Conservation (phyloP, 2,329 filamentous ascomycete genomes). For the Penicillium sp. region DNA sequence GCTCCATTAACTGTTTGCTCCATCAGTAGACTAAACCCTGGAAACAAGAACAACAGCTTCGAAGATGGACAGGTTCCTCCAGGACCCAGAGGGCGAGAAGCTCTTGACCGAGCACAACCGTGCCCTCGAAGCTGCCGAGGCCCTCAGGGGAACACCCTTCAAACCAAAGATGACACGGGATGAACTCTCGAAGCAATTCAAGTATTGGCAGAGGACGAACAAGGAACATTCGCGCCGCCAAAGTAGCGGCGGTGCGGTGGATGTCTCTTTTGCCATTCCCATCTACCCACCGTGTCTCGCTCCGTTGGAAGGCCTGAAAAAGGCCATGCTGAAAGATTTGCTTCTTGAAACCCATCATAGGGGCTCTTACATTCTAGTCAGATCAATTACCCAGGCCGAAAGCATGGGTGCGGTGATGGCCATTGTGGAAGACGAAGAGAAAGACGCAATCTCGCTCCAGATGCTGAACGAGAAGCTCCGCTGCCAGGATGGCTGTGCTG, state of each 20-base stretch:
- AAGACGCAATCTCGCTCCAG: conserved; percentile 22
- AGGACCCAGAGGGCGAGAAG: neutral
- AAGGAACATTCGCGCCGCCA: neutral
- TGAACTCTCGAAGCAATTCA: neutral
- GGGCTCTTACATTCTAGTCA: conserved; percentile 29
- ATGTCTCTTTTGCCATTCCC: neutral
- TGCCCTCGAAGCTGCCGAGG: neutral
- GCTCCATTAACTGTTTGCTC: neutral
- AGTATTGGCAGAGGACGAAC: neutral
- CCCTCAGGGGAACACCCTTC: neutral
- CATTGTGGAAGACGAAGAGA: conserved; percentile 36
- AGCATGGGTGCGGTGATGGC: conserved; percentile 23
- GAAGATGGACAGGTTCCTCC: neutral
- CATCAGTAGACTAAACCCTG: neutral
- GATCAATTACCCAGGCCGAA: conserved; percentile 23
- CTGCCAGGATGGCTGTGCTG: neutral
- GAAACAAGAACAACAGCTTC: neutral
- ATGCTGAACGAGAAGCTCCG: neutral
- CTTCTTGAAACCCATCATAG: conserved; percentile 33
- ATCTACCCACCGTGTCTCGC: conserved; percentile 9
- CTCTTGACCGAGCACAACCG: neutral
- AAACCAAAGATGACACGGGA: neutral
- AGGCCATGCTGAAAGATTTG: conserved; percentile 27
- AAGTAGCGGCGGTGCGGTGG: neutral
- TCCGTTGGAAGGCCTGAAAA: conserved; percentile 14